phyloP scores from a whole-genome alignment of 371 early-diverging fungal species.

The Apophysomyces sp. region DNA sequence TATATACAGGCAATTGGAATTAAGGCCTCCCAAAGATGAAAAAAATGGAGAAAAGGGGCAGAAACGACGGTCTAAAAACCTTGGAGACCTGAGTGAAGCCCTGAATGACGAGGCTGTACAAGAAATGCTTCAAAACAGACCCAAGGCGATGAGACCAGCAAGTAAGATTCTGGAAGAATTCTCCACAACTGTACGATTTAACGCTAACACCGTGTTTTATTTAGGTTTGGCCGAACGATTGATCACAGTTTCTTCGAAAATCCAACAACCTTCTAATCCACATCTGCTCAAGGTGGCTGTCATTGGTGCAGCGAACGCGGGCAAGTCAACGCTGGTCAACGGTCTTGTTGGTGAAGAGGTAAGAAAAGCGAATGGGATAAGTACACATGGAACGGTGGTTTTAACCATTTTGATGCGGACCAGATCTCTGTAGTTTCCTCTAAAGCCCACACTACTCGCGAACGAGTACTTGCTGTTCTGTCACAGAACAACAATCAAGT shows the following conservation, averaged over 20 bases:
- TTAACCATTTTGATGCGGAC: neutral
- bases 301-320: slow-evolving; percentile 79
- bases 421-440: slow-evolving; percentile 69
- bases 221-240: slow-evolving; percentile 31
- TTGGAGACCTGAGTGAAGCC: neutral
- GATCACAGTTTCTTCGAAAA: slow-evolving; percentile 31
- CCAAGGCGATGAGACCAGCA: neutral
- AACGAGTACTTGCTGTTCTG: slow-evolving; percentile 56
- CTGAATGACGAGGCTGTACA: neutral
- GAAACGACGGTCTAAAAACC: neutral
- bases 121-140: neutral
- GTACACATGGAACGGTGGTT: neutral
- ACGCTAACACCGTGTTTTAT: neutral
- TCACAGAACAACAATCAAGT: slow-evolving; percentile 62
- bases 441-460: slow-evolving; percentile 77
- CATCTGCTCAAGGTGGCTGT: slow-evolving; percentile 63
- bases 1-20: neutral
- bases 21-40: neutral
- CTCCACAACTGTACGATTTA: neutral
- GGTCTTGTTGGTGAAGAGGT: slow-evolving; percentile 52
- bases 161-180: neutral
- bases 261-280: slow-evolving; percentile 66
- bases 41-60: neutral
- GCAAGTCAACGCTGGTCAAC: slow-evolving; percentile 80
- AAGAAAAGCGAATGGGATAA: neutral